Percentiles rank a stretch among this genome's conserved stretches.
Evolutionary conservation across 2,329 filamentous ascomycete species (phyloP).

Genomic region (Alternaria brassicae): DNA sequence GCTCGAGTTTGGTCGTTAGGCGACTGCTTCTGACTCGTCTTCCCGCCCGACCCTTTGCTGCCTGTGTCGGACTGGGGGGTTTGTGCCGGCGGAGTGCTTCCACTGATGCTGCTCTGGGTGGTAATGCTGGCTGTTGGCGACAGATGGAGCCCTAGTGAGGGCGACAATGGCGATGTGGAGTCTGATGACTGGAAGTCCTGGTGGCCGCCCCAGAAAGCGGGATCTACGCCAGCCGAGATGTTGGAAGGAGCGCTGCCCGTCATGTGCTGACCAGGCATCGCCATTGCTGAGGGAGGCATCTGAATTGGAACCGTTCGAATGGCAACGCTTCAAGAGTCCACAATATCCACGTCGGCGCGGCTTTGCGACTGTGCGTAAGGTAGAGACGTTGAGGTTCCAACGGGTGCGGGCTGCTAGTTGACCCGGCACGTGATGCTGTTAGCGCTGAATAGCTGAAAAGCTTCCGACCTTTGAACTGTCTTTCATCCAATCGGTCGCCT

Average conservation of each 20-base stretch:
- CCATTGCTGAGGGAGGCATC: slow-evolving; percentile 36
- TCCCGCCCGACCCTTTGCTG: slow-evolving; percentile 24
- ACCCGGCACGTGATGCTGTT: slow-evolving; percentile 11
- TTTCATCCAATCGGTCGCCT: slow-evolving; percentile 11
- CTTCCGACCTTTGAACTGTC: slow-evolving; percentile 2
- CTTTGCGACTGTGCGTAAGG: slow-evolving; percentile 30
- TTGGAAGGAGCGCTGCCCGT: slow-evolving; percentile 26
- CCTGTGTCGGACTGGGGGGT: slow-evolving; percentile 40
- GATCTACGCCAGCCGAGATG: slow-evolving; percentile 42
- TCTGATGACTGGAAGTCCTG: slow-evolving; percentile 34
- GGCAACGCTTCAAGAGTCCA: slow-evolving; percentile 9
- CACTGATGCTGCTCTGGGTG: slow-evolving; percentile 39
- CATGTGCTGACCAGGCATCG: slow-evolving; percentile 35
- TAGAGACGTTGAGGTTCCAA: slow-evolving; percentile 33
- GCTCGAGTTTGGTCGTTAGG: slow-evolving; percentile 34
- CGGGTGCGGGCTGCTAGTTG: slow-evolving; percentile 23
- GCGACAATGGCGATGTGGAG: slow-evolving; percentile 29
- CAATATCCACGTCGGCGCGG: slow-evolving; percentile 19
- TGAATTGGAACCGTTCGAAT: slow-evolving; percentile 3
- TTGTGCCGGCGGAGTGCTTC: slow-evolving; percentile 41
- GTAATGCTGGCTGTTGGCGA: slow-evolving; percentile 42
- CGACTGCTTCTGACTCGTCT: slow-evolving; percentile 30
- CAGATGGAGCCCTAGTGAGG: slow-evolving; percentile 37
- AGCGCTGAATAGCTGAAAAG: slow-evolving; percentile 8
- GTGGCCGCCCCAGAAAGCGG: slow-evolving; percentile 43